Evolutionary conservation across 768 basidiomycete species (phyloP), one percentile per base, ranked within the genome.

Genomic region (Leccinum sublutescens): DNA sequence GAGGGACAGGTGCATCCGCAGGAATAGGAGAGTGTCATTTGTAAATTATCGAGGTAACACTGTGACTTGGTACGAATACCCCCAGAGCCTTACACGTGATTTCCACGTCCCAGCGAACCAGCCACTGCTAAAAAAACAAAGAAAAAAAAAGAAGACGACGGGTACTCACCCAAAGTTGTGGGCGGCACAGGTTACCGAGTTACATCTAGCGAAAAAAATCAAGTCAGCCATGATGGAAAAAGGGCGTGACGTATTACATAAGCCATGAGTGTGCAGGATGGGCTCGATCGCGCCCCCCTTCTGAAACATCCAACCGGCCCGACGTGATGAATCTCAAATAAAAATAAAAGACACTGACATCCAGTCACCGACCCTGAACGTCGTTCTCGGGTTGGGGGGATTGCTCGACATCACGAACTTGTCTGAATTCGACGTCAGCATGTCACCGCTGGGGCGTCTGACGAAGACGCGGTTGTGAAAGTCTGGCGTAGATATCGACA

Each of bases 161-260:
- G 58, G 25, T 12, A 83, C 87, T 79, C 72, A 91, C 89, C 87
- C 87, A 79, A 92, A 93, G 76, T 93, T 93, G 72, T 91, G 89
- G 14, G 88, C 89, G 66, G 84, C 86, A 71, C 91, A 93, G 50
- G 80, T 84, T 64, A 82, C 78, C 57, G 83, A 81, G 57, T 76
- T 76, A 69, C 90, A 92, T 77, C 90, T 90, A 29, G 33, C 5
- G n/a, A 50, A 23, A 52, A 21, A 52, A 27, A 47, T 12, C 3
- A 17, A 34, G 59, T 68, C 62, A 68, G 67, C 27, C 29, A 34
- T 2, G 17, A 23, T 14, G 36, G 17, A 31, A 51, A 68, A 56
- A 52, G 31, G 21, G 45, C 8, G 48, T 34, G 49, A 53, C 52
- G 31, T 38, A 65, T 56, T 49, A 38, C 33, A 33, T 33, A 33